phyloP scores from a whole-genome alignment of 768 basidiomycete genomes.

The Rhodotorula toruloides region DNA sequence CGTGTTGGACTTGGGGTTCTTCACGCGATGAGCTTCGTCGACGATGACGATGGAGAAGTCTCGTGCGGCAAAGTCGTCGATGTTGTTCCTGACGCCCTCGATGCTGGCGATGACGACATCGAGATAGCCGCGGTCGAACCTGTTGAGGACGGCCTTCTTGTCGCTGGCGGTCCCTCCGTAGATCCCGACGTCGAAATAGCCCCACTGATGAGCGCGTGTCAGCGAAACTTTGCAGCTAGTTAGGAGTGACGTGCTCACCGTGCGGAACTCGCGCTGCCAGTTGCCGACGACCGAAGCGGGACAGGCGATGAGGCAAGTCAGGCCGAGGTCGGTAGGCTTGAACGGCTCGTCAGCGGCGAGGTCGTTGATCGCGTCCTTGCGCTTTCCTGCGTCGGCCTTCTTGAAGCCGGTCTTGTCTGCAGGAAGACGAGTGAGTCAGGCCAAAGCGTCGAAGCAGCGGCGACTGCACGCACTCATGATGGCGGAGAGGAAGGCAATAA shows the following conservation, averaged over 20 bases:
- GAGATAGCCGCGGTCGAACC: conserved; percentile 74
- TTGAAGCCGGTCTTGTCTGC: conserved; percentile 60
- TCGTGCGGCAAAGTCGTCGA: conserved; percentile 63
- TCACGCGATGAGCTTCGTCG: conserved; percentile 86
- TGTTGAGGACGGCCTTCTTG: conserved; percentile 57
- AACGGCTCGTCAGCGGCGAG: background rate
- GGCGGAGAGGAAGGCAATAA: conserved; percentile 79
- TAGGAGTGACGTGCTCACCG: conserved; percentile 52
- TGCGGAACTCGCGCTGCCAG: conserved; percentile 83
- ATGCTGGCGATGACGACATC: conserved; percentile 84
- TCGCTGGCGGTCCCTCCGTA: conserved; percentile 58
- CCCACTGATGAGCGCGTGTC: conserved; percentile 61
- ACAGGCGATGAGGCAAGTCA: conserved; percentile 79
- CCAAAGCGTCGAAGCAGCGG: no score
- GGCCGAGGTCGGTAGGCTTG: conserved; percentile 68
- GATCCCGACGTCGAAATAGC: conserved; percentile 79
- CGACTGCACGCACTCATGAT: conserved; percentile 70
- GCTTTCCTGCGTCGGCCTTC: conserved; percentile 61
- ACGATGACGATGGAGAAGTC: conserved; percentile 62
- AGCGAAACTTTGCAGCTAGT: background rate
- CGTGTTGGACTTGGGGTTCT: conserved; percentile 66
- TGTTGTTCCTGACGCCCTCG: conserved; percentile 66
- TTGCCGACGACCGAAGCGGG: conserved; percentile 78
- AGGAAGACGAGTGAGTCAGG: background rate
- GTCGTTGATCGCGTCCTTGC: conserved; percentile 45